Evolutionary conservation across 2,329 filamentous ascomycete genomes (phyloP), one percentile per base, ranked within the genome.

Genomic region (Coleophoma cylindrospora): DNA sequence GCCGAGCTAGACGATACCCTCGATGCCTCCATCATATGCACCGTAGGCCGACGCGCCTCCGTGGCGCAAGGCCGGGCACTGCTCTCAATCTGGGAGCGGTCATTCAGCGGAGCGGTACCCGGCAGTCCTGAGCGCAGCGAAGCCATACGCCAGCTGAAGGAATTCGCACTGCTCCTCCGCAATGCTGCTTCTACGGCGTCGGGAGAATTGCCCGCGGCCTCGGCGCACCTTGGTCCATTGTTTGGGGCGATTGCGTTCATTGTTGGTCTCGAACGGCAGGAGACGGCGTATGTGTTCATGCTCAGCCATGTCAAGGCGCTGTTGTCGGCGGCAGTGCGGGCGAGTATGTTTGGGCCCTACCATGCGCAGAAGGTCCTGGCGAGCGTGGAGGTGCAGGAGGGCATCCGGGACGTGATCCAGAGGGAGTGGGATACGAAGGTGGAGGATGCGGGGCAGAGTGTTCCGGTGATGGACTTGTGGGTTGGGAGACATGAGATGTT

Each of bases 401-500:
- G 80, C 58, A 80, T 92, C 21, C 67, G 73, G 21, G 71, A 67
- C 2, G 75, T 82, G 50, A 74, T 91, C 9, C 72, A 76, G 46
- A 69, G 78, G 50, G 83, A 85, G 60, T 84, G 80, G 80, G 58
- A 73, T 13, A 80, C 73, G 50, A 65, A 60, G 1, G 72, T 85
- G 0, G 83, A 87, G 50, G 78, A 84, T 54, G 87, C 88, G 3
- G 87, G 85, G 5, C 87, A 92, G 71, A 83, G 74, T 49, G 83
- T 90, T 54, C 89, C 89, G 1, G 78, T 84, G 2, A 83, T 92
- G 79, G 89, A 94, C 70, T 66, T 94, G 33, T 94, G 89, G 88
- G 76, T 91, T 62, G 89, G 89, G 3, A 77, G 89, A 63, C 89
- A 94, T 66, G 89, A 94, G 74, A 72, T 89, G 64, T 66, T 94